Percentiles rank a stretch among this genome's conserved stretches.
Conservation (phyloP, 148 eudicot species). For the Chenopodium berlandieri region DNA sequence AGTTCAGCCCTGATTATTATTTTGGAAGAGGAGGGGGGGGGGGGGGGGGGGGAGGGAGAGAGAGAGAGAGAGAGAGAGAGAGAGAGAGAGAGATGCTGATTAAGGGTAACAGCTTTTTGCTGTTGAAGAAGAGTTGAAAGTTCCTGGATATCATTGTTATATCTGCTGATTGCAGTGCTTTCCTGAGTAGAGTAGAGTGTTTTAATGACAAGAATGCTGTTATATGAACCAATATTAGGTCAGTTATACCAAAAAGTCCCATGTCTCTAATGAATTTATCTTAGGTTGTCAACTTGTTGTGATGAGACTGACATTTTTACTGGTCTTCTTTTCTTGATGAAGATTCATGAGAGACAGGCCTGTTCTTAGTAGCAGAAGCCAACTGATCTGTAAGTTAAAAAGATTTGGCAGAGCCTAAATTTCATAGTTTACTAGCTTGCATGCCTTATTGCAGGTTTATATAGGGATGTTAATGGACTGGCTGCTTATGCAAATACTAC, state of each 20-base stretch:
- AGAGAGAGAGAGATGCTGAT: neutral
- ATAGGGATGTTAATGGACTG: constrained; percentile 25
- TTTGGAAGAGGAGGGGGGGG: too few relatives aligned
- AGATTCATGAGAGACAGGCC: constrained; percentile 4
- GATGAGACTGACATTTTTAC: neutral
- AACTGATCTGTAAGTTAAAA: constrained; percentile 4
- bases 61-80: too few relatives aligned
- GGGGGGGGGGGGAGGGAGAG: too few relatives aligned
- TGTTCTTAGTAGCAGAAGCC: constrained; percentile 8
- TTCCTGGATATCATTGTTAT: neutral
- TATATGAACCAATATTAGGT: too few relatives aligned
- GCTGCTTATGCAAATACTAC: constrained; percentile 24
- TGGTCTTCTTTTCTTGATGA: constrained; percentile 13
- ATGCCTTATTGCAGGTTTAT: constrained; percentile 34
- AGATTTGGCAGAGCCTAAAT: constrained; percentile 9
- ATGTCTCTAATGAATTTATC: neutral
- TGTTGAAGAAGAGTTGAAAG: neutral
- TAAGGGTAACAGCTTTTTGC: neutral
- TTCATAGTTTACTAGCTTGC: constrained; percentile 22
- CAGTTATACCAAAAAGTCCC: too few relatives aligned
- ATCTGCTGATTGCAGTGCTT: neutral
- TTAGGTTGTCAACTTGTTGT: neutral
- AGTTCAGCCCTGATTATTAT: neutral
- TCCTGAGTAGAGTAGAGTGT: neutral
- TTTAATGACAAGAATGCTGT: too few relatives aligned